Conservation (phyloP, 2,329 filamentous ascomycete species). For the Ascochyta fabae region DNA sequence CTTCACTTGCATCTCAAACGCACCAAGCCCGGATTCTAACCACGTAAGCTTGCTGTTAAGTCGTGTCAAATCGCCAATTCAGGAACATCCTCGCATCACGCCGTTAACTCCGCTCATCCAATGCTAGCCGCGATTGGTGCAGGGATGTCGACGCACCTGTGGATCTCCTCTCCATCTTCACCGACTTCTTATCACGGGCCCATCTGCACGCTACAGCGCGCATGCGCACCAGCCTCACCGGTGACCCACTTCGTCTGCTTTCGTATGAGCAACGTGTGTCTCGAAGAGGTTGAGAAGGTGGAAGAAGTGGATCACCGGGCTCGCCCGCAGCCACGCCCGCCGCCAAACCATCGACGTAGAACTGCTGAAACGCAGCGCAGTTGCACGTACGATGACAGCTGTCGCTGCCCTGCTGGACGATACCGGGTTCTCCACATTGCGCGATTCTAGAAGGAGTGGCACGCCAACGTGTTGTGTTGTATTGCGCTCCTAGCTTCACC, state of each 20-base stretch:
- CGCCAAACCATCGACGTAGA: background rate
- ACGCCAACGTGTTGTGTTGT: conserved; percentile 4
- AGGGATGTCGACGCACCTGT: conserved; percentile 21
- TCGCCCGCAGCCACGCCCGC: conserved; percentile 12
- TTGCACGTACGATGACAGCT: background rate
- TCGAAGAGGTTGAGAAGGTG: background rate
- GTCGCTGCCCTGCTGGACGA: background rate
- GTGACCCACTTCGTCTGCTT: conserved; percentile 15
- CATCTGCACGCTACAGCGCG: conserved; percentile 20
- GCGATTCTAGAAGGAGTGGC: background rate
- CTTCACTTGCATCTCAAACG: conserved; percentile 2
- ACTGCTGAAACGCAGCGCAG: background rate
- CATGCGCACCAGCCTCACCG: conserved; percentile 40
- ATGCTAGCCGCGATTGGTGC: conserved; percentile 6
- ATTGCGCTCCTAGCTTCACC: background rate
- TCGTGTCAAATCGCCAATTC: conserved; percentile 7
- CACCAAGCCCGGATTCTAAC: background rate
- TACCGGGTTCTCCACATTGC: background rate
- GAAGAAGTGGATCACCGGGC: conserved; percentile 1
- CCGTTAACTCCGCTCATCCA: conserved; percentile 4
- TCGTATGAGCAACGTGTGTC: conserved; percentile 3
- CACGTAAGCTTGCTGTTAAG: background rate
- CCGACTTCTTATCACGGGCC: conserved; percentile 32
- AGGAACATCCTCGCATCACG: conserved; percentile 10
- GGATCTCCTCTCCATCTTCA: conserved; percentile 21